Evolutionary conservation across 225 moss, liverwort and hornwort species (phyloP), one percentile per base, ranked within the genome.

Genomic region (Pseudoscleropodium purum): DNA sequence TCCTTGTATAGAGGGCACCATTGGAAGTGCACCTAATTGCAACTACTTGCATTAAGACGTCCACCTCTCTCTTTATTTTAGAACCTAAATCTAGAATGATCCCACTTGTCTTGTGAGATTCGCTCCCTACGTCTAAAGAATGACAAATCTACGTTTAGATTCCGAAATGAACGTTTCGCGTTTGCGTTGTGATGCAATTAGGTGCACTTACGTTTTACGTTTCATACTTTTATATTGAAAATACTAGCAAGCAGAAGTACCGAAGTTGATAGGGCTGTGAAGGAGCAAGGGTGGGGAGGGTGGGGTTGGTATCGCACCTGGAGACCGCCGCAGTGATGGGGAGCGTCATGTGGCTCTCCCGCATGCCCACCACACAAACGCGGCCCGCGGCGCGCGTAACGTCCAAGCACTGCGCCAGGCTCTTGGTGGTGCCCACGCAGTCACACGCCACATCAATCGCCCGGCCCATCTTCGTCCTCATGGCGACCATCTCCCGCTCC

Each of bases 351-450:
- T 93, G 81, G 11, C 83, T 91, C 85, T 97, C 95, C 74, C 96
- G 94, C 97, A 97, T 97, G 43, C 96, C 97, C 75, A 97, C 93
- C 19, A 96, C 70, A 68, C 96, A 96, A 4, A 97, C 94, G 62
- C 93, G 76, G 9, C 97, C 97, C 79, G 93, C 97, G 8, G 95
- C 88, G 54, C 94, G 90, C 18, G 96, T 97, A 8, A 75, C 89
- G 54, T 96, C 92, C 82, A 97, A 90, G 72, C 96, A 90, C 13
- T 95, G 95, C 20, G 81, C 59, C 91, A 96, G 66, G 85, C 93
- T 95, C 87, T 97, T 97, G 23, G 92, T 86, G 17, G 92, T 87
- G 33, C 97, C 97, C n/a, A 95, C 96, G 85, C 97, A 97, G 45
- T 97, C 96, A 43, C 90, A 92, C 15, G 98, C 89, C 25, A 96